These are phyloP conservation scores for Monosporascus sp. DNA, from an alignment of 2,329 filamentous ascomycete genomes.

Conservation along the genomic window DNA sequence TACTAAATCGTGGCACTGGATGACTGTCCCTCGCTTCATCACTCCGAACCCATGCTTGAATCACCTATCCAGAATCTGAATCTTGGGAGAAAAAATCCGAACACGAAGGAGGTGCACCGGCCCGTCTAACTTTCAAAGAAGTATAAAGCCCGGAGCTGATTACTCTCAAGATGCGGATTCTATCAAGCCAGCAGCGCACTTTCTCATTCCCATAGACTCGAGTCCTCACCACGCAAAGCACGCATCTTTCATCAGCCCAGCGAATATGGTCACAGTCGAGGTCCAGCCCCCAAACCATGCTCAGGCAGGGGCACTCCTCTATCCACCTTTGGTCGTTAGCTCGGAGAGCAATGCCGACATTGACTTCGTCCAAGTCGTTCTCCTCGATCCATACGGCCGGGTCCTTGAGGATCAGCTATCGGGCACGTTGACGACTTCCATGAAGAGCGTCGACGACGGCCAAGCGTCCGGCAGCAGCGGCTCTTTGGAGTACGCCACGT, in stretches of 20 bases:
- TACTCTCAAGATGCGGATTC: too few relatives aligned
- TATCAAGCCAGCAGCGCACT: too few relatives aligned
- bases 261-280: constrained; percentile 16
- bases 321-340: constrained; percentile 21
- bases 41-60: background rate
- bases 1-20: background rate
- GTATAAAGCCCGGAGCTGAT: background rate
- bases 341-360: constrained; percentile 10
- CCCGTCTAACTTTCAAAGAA: background rate
- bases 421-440: constrained; percentile 15
- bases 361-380: constrained; percentile 17
- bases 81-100: background rate
- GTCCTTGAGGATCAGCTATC: constrained; percentile 13
- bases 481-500: constrained; percentile 14
- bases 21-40: background rate
- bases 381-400: constrained; percentile 17
- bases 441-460: constrained; percentile 8
- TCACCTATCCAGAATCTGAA: background rate
- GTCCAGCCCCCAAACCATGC: constrained; percentile 20
- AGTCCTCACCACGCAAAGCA: too few relatives aligned
- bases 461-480: constrained; percentile 8
- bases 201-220: too few relatives aligned
- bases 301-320: constrained; percentile 17
- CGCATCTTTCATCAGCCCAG: background rate
- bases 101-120: background rate